Evolutionary conservation across 2,329 filamentous ascomycete species (phyloP).

Genomic region (Fusarium xyrophilum): DNA sequence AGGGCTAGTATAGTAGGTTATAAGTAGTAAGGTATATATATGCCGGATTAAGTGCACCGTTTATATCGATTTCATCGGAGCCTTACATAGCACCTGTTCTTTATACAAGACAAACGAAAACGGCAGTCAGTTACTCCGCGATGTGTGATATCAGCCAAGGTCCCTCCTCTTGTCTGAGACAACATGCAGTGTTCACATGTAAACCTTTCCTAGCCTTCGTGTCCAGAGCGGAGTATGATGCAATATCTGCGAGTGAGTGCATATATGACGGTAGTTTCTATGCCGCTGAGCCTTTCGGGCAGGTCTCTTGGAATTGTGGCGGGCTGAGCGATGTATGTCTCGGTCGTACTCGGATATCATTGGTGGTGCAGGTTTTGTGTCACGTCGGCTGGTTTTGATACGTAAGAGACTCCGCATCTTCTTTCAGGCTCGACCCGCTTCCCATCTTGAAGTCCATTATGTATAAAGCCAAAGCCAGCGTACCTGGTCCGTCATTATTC

Average conservation of each 20-base stretch:
- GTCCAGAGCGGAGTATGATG: background rate
- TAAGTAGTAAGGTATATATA: too few species aligned
- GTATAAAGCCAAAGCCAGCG: background rate
- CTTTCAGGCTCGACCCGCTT: background rate
- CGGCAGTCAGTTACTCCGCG: background rate
- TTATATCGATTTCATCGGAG: too few species aligned
- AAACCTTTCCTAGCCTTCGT: too few species aligned
- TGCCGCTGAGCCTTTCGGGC: background rate
- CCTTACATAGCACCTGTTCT: background rate
- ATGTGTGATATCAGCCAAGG: background rate
- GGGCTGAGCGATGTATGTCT: background rate
- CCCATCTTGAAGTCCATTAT: rapidly evolving
- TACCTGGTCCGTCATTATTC: too few species aligned
- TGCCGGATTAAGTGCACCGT: too few species aligned
- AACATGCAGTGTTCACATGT: background rate
- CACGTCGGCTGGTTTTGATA: background rate
- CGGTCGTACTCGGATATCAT: background rate
- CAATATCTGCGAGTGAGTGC: background rate
- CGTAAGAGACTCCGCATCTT: background rate
- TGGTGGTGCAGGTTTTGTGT: background rate
- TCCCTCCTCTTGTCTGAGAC: background rate
- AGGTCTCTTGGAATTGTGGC: background rate
- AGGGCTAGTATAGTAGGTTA: too few species aligned
- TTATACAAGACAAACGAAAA: too few species aligned
- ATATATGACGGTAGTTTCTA: background rate